phyloP scores from a whole-genome alignment of 768 basidiomycete genomes.

The Tricholoma sp. region DNA sequence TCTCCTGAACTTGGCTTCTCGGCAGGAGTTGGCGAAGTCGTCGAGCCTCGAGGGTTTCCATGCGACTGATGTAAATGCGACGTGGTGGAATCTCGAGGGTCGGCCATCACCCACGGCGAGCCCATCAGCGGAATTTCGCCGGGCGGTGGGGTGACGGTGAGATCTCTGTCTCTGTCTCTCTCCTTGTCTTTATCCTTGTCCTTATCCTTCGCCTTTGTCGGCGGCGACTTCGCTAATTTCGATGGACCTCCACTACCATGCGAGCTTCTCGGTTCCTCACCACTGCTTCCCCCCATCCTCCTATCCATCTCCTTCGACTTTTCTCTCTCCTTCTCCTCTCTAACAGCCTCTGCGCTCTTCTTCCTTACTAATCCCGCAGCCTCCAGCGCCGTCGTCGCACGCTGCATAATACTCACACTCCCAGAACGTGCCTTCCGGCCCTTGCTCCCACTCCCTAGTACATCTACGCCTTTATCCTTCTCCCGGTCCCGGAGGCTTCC shows the following conservation, averaged over 20 bases:
- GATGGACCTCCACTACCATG: constrained; percentile 56
- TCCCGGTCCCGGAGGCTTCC: constrained; percentile 46
- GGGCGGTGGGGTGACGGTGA: constrained; percentile 50
- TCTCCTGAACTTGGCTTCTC: constrained; percentile 33
- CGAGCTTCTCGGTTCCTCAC: constrained; percentile 58
- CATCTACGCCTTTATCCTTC: constrained; percentile 33
- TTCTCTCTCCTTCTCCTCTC: constrained; percentile 54
- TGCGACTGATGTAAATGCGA: constrained; percentile 10
- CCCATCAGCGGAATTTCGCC: constrained; percentile 40
- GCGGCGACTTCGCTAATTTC: constrained; percentile 69
- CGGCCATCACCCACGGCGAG: constrained; percentile 74
- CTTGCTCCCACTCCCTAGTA: constrained; percentile 23
- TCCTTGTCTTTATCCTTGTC: constrained; percentile 25
- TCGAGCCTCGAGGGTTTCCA: constrained; percentile 10
- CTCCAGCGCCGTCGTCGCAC: constrained; percentile 87
- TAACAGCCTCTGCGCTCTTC: constrained; percentile 72
- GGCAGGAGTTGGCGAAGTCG: constrained; percentile 34
- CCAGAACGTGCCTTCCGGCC: constrained; percentile 73
- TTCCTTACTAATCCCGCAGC: constrained; percentile 81
- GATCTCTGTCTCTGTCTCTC: constrained; percentile 37
- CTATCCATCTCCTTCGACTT: constrained; percentile 39
- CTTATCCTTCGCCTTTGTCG: constrained; percentile 47
- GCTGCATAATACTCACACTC: constrained; percentile 94
- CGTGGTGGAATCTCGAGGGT: constrained; percentile 33
- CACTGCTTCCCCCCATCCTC: constrained; percentile 28